These are phyloP conservation scores for Hanseniaspora uvarum DNA, from an alignment of 1,139 yeast genomes.

Conservation along the genomic window DNA sequence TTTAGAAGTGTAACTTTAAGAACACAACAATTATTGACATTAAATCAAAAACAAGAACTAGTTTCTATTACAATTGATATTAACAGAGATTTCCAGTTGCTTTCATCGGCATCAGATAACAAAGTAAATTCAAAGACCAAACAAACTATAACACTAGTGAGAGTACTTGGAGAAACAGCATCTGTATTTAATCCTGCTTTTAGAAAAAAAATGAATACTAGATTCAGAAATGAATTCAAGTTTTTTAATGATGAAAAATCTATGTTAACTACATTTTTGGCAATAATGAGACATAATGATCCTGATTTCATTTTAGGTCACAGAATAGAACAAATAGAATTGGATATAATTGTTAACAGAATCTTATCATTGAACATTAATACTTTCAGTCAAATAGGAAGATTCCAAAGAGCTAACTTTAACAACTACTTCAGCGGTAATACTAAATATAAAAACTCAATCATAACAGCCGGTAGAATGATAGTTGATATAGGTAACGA, in stretches of 20 bases:
- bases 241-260: slow-evolving; percentile 64
- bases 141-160: slow-evolving; percentile 45
- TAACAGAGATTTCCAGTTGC: slow-evolving; percentile 49
- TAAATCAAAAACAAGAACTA: slow-evolving; percentile 67
- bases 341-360: slow-evolving; percentile 74
- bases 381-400: slow-evolving; percentile 78
- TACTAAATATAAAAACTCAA: slow-evolving; percentile 44
- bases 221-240: slow-evolving; percentile 36
- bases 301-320: slow-evolving; percentile 92
- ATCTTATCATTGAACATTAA: slow-evolving; percentile 62
- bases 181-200: slow-evolving; percentile 43
- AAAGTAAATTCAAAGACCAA: not conserved
- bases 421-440: slow-evolving; percentile 60
- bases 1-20: slow-evolving; percentile 66
- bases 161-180: slow-evolving; percentile 39
- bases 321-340: slow-evolving; percentile 62
- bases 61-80: slow-evolving; percentile 73
- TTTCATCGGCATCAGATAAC: not conserved
- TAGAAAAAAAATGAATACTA: slow-evolving; percentile 28
- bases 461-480: slow-evolving; percentile 74
- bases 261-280: slow-evolving; percentile 61
- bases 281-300: slow-evolving; percentile 59
- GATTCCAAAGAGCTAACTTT: slow-evolving; percentile 64
- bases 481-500: slow-evolving; percentile 90
- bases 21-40: slow-evolving; percentile 69